Percentiles rank a stretch among this genome's conserved stretches.
Evolutionary conservation across 1,139 yeast species (phyloP).

Genomic region (Eremothecium sinecaudum): DNA sequence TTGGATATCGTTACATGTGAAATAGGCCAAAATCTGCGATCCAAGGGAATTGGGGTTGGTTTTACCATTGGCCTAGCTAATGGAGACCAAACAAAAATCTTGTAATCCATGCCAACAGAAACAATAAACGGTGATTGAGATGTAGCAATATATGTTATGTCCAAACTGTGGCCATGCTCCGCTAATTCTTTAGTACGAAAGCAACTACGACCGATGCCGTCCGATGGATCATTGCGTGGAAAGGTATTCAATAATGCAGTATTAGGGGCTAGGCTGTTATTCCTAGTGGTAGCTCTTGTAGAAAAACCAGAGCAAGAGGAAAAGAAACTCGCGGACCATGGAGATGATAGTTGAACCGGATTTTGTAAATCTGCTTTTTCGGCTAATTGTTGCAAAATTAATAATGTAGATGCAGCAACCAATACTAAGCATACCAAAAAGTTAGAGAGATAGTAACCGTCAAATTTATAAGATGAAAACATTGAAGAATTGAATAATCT

Average conservation of each 20-base stretch:
- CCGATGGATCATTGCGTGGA: background rate
- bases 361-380: conserved; percentile 8
- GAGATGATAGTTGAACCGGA: background rate
- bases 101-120: conserved; percentile 66
- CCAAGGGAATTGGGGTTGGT: conserved; percentile 38
- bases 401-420: conserved; percentile 33
- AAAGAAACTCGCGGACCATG: background rate
- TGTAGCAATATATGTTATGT: conserved; percentile 50
- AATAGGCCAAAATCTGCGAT: conserved; percentile 57
- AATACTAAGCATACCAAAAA: conserved; percentile 37
- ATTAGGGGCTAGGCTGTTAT: no score
- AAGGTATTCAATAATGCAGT: no score
- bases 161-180: conserved; percentile 48
- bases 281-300: background rate
- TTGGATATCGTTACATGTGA: conserved; percentile 51
- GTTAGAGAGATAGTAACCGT: conserved; percentile 37
- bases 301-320: background rate
- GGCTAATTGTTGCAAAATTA: conserved; percentile 29
- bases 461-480: conserved; percentile 32
- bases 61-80: conserved; percentile 38
- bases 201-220: background rate
- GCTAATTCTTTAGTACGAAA: conserved; percentile 45
- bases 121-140: conserved; percentile 52
- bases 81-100: conserved; percentile 67
- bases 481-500: conserved; percentile 17